Evolutionary conservation across 352 stramenopile species (phyloP), one percentile per base, ranked within the genome.

Genomic region (Pythium aristosporum): DNA sequence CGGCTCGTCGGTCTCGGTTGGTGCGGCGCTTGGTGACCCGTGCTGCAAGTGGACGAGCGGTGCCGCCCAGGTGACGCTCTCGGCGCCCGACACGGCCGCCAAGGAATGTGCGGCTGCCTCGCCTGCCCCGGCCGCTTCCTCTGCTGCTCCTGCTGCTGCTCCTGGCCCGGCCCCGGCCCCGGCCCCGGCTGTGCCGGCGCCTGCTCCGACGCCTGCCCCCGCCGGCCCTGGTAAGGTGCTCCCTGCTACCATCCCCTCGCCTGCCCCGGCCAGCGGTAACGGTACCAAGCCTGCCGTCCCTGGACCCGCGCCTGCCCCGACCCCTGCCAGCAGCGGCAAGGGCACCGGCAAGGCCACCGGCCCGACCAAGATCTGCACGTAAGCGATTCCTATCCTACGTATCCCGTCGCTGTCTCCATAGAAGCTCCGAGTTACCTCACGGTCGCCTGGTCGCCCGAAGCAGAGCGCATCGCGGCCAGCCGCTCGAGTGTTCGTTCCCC

Each of bases 331-430:
- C 25, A 48, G 18, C 53, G 16, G 21, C 34, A 48, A 25, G 8
- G 42, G 37, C 15, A 20, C 13, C 13, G 41, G 46, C 36, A 21
- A 48, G 18, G 56, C 43, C 30, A 44, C 56, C 9, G 47, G 46
- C 18, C 46, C 57, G 44, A 57, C 57, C 56, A 62, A 62, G 56
- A 30, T 62, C 43, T 62, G 56, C 43, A n/a, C 44, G 18, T 62
- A 62, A 47, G 21, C 28, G 43, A 28, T 28, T 43, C 32, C 7
- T n/a, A 12, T 18, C 15, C 16, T 36, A 10, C 43, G 25, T 23
- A 28, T 44, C 28, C 16, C 11, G 28, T 61, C 39, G 52, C 52
- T 58, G 52, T 58, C 52, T 18, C 34, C 16, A 43, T 61, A 61
- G 39, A 61, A 61, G 52, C 52, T 39, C 28, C 28, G 25, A 54